Percentiles rank a stretch among this genome's conserved stretches.
Evolutionary conservation across 108 stramenopile species (phyloP).

Genomic region (Cyclotella atomus): DNA sequence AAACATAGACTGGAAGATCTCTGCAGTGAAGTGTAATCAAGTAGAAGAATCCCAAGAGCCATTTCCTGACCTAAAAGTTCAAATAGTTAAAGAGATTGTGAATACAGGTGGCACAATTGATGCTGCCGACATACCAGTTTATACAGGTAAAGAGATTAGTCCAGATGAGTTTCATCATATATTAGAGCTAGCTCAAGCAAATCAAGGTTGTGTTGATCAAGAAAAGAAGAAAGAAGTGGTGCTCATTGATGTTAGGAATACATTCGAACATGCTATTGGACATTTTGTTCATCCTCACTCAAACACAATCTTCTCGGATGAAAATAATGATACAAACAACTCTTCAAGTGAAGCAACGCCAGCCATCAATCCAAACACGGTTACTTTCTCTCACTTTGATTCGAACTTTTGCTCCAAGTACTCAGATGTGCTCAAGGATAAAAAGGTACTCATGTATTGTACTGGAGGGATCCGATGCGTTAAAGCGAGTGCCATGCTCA

Average conservation of each 20-base stretch:
- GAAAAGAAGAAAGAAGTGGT: constrained; percentile 55
- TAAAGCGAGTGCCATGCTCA: constrained; percentile 79
- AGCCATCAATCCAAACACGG: constrained; percentile 77
- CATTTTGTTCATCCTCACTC: constrained; percentile 64
- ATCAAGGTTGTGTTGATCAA: constrained; percentile 8
- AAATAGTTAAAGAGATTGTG: constrained; percentile 83
- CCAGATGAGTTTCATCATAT: constrained; percentile 73
- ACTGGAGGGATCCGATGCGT: constrained; percentile 89
- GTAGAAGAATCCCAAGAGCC: constrained; percentile 34
- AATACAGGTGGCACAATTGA: constrained; percentile 66
- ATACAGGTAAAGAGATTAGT: constrained; percentile 67
- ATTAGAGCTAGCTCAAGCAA: constrained; percentile 19
- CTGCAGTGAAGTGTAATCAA: constrained; percentile 28
- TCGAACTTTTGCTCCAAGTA: constrained; percentile 63
- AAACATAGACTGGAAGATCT: constrained; percentile 79
- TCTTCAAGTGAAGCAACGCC: constrained; percentile 32
- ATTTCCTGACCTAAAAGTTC: constrained; percentile 83
- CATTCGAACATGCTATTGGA: constrained; percentile 85
- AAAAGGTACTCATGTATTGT: constrained; percentile 95
- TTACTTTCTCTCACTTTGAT: constrained; percentile 78
- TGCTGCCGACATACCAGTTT: constrained; percentile 56
- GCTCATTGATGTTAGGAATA: constrained; percentile 86
- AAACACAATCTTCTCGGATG: background rate
- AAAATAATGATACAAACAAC: background rate
- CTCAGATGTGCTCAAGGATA: constrained; percentile 64